Evolutionary conservation across 2,329 filamentous ascomycete species (phyloP), one percentile per base, ranked within the genome.

Genomic region (Claviceps monticola): DNA sequence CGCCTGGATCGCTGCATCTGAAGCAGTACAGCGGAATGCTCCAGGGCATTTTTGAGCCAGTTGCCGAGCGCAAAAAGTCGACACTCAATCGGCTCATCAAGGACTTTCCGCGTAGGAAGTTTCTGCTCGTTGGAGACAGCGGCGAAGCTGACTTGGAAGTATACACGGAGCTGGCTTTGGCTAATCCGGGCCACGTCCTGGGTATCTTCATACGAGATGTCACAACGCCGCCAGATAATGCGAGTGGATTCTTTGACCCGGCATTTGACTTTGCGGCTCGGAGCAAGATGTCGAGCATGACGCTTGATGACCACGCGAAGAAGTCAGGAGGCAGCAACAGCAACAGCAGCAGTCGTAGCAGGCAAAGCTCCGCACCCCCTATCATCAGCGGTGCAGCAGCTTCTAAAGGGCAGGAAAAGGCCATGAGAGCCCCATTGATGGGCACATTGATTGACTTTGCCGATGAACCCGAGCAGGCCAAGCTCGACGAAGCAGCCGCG

Each of bases 1-100:
- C 93, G 0, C 79, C 79, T 0, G 94, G 93, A 0, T 96, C 91
- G 0, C 86, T 97, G 58, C 94, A 98, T 64, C 68, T 98, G 58
- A 98, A 98, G 66, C 88, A 95, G 58, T 98, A 98, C 67, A 88
- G 82, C 55, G 93, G 94, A 47, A 96, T 97, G 88, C 74, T 98
- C 14, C 91, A 97, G 67, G 93, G 94, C 0, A 95, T 98, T 42
- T 97, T 98, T 60, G 93, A 98, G 66, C 93, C 93, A 9, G 93
- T 96, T 0, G 89, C 91, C 0, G 94, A 98, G 67, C 76, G 91
- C 53, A 98, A 98, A 71, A 91, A 89, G 66, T 82, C 84, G 1
- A 90, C 88, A 0, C 72, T 98, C 2, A 88, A 94, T 56, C 83
- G 83, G 59, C 85, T 98, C 26, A 75, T 97, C 61, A 74, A 77